Base-by-base conservation (phyloP, 2,329 filamentous ascomycete genomes). In the Trichoderma guizhouense region DNA sequence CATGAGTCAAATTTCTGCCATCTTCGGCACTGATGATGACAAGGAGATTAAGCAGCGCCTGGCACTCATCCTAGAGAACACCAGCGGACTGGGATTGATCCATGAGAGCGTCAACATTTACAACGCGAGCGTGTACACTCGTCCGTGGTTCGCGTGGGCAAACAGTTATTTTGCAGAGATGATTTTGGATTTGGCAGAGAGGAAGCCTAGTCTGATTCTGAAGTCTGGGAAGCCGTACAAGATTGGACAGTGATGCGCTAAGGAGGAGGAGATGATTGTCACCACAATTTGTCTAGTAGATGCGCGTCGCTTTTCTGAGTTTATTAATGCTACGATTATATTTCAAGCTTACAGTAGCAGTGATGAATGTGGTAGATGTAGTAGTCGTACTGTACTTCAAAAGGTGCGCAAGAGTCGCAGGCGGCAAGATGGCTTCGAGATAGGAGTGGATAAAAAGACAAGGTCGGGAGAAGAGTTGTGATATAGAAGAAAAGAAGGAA, bases 121-220 rank as follows among this genome's bases (percentile, higher is more conserved):
- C 78, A 77, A 82, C 71, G 77, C 78, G 65, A 75, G 74, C 2
- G 75, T 78, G 51, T 87, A 80, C 78, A 83, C 83, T 26, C 76
- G 85, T n/a, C 79, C 82, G 26, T 86, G 85, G 85, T 84, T 83
- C 64, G 82, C 82, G 0, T 83, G 82, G 83, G 82, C 82, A 2
- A 84, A 84, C 55, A 83, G 82, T 24, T 76, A 83, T 73, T 81
- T 84, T 76, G 83, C 82, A 1, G 82, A 84, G 76, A 76, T 84
- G 76, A 75, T 84, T 11, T 83, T 97, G 57, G 92, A 97, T 83
- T 79, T 97, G 58, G 94, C 93, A 1, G 90, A 91, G 79, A 84
- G 94, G 79, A 96, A 95, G 81, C 95, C 95, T 3, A 87, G 94
- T 80, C 80, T 97, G 74, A 86, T 97, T 55, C 72, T 83, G 11